Conservation (phyloP, 306 rosid species). For the Sicyos edulis region DNA sequence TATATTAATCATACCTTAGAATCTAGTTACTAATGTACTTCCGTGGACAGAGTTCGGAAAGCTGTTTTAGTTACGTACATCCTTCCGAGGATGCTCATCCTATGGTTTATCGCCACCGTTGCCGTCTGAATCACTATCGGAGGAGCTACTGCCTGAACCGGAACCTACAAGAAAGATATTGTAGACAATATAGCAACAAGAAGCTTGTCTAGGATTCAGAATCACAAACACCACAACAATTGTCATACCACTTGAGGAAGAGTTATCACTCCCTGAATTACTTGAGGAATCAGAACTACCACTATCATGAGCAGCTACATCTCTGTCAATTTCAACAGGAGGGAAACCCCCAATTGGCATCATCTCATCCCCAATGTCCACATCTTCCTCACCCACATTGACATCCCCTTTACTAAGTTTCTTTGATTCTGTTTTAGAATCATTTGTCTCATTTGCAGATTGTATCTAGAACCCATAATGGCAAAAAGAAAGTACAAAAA, state of each 20-base stretch:
- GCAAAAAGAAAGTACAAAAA: background rate
- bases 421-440: conserved; percentile 41
- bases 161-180: conserved; percentile 51
- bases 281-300: conserved; percentile 73
- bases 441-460: conserved; percentile 38
- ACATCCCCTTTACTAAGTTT: conserved; percentile 69
- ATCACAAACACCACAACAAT: no score
- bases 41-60: background rate
- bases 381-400: conserved; percentile 87
- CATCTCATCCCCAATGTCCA: conserved; percentile 87
- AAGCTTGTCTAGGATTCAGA: background rate
- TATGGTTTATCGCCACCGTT: conserved; percentile 54
- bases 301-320: conserved; percentile 57
- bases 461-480: conserved; percentile 33
- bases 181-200: background rate
- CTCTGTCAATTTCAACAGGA: conserved; percentile 91
- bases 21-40: background rate
- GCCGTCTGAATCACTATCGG: conserved; percentile 86
- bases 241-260: conserved; percentile 83
- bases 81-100: background rate
- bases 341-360: conserved; percentile 77
- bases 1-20: background rate
- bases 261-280: conserved; percentile 77
- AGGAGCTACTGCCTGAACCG: conserved; percentile 72
- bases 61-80: conserved; percentile 19